Conservation (phyloP, 352 stramenopile species). For the Phytophthora cryptogea region DNA sequence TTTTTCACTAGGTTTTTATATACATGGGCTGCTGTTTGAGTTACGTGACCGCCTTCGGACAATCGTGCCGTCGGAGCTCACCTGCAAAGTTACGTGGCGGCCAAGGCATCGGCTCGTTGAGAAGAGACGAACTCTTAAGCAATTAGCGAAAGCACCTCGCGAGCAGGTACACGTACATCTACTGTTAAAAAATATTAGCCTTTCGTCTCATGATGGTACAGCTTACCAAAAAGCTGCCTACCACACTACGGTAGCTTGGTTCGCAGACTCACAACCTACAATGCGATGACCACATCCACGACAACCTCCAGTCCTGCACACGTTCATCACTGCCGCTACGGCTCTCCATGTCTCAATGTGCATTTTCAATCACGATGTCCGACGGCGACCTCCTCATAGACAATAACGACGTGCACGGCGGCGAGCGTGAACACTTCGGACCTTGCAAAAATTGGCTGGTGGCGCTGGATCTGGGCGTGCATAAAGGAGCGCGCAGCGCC, state of each 20-base stretch:
- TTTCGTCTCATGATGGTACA: not conserved
- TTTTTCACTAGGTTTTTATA: too few relatives aligned
- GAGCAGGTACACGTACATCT: not conserved
- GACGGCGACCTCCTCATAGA: conserved; percentile 14
- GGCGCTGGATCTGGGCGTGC: conserved; percentile 18
- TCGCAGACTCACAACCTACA: too few relatives aligned
- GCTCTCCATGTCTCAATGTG: conserved; percentile 9
- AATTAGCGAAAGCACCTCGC: conserved; percentile 17
- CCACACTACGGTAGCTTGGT: too few relatives aligned
- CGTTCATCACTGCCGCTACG: not conserved
- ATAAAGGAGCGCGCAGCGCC: not conserved
- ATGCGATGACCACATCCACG: too few relatives aligned
- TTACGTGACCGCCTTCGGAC: conserved; percentile 2
- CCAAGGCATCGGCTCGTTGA: not conserved
- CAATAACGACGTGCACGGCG: not conserved
- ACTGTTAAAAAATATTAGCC: not conserved
- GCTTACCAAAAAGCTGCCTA: not conserved
- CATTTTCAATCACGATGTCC: conserved; percentile 14
- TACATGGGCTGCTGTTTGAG: too few relatives aligned
- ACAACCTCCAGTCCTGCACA: too few relatives aligned
- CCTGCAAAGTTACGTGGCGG: too few relatives aligned
- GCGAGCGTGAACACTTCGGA: not conserved
- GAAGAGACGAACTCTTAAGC: not conserved
- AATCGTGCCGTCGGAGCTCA: not conserved
- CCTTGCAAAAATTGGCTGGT: conserved; percentile 7